A percentile compares a stretch with the other conserved stretches of the same genome.
Conservation (phyloP, 1,139 yeast genomes). For the Spencermartinsiella ligniputridi region DNA sequence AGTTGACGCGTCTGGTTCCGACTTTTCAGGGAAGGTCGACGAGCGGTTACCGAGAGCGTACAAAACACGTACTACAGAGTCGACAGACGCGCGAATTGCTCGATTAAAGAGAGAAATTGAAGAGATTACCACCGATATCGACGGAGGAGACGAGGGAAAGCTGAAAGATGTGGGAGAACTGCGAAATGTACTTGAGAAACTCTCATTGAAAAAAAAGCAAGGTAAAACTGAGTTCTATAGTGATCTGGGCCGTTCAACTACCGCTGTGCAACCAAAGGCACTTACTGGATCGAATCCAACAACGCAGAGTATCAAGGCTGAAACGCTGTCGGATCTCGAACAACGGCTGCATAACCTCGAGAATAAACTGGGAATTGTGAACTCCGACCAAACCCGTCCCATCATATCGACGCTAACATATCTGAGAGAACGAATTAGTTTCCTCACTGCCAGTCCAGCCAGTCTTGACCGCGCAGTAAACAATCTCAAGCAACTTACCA, state of each 20-base stretch:
- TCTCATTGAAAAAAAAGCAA: constrained; percentile 5
- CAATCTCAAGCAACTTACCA: constrained; percentile 14
- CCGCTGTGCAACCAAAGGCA: background rate
- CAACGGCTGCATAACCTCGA: constrained; percentile 17
- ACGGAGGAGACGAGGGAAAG: constrained; percentile 12
- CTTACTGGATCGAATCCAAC: constrained; percentile 2
- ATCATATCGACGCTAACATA: constrained; percentile 11
- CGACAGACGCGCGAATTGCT: constrained; percentile 40
- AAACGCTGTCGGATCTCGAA: constrained; percentile 14
- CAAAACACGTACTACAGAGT: constrained; percentile 11
- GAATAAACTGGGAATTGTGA: constrained; percentile 9
- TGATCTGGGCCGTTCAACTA: constrained; percentile 3
- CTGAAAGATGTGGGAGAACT: constrained; percentile 14
- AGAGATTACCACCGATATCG: constrained; percentile 32
- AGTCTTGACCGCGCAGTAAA: constrained; percentile 14
- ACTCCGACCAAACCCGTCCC: constrained; percentile 5
- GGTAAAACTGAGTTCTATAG: background rate
- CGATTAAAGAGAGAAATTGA: constrained; percentile 45
- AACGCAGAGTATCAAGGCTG: background rate
- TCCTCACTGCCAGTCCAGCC: constrained; percentile 17
- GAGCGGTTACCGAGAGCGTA: constrained; percentile 5
- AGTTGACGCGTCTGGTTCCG: constrained; percentile 14
- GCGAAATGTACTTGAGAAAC: constrained; percentile 18
- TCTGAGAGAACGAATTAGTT: constrained; percentile 14
- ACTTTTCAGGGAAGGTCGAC: constrained; percentile 6